Evolutionary conservation across 164 flowering plant species (phyloP), one percentile per base, ranked within the genome.

Genomic region (Annona cherimola): DNA sequence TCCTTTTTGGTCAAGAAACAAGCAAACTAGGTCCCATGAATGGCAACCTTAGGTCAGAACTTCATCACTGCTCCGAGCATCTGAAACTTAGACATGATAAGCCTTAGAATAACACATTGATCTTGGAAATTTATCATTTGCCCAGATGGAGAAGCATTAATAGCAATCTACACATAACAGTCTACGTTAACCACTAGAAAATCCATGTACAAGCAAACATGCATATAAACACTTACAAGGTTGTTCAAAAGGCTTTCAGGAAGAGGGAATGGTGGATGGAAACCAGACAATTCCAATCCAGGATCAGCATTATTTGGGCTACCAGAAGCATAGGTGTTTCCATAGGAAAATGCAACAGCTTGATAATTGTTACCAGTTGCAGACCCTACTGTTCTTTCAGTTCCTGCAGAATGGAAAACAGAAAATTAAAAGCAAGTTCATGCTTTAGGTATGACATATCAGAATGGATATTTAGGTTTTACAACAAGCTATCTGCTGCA

Each of bases 31-130:
- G 88, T 84, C 86, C 88, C 69, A 78, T 77, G 86, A 77, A 84
- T 83, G 84, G 86, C 85, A 85, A 88, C 88, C 90, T 83, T 83
- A 83, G 75, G 71, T 84, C 84, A 81, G 76, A 84, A 86, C 84
- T 81, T 77, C 88, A 76, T 80, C 83, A 75, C 86, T 85, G 91
- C 99, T 89, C 90, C 98, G 73, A 84, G 93, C 81, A 90, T 92
- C 99, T 92, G 99, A 91, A 94, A 91, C 97, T 90, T 90, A 87
- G 96, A 91, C 89, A 91, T 80, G 76, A 81, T 89, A 88, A 88
- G 86, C 97, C 94, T 90, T 87, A 87, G 89, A 89, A 86, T 64
- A 84, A 86, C 86, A 84, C 72, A 77, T 81, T 88, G 83, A 82
- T 83, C 77, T 81, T 63, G 69, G 80, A 76, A 80, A 87, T 69